Conservation (phyloP, 106 monocot genomes). For the Chionographis japonica region DNA sequence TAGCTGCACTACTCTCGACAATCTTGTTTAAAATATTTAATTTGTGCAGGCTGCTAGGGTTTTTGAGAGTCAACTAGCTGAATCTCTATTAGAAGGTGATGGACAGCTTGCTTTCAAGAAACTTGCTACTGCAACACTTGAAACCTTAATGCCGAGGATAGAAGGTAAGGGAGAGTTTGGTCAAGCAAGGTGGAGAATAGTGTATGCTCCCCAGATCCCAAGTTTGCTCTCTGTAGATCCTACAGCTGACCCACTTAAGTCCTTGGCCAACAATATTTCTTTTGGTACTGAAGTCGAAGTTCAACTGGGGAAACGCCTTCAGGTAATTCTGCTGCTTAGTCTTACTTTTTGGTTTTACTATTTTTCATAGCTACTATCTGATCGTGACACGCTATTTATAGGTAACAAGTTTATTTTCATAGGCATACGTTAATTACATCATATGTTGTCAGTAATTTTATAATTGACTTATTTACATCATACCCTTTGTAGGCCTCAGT, state of each 20-base stretch:
- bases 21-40: not conserved
- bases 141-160: slow-evolving; percentile 95
- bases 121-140: slow-evolving; percentile 93
- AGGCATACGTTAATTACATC: too few species aligned
- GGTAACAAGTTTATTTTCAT: too few species aligned
- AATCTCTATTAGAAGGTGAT: slow-evolving; percentile 89
- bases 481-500: slow-evolving; percentile 67
- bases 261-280: slow-evolving; percentile 92
- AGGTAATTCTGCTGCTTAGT: slow-evolving; percentile 38
- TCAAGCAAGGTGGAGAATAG: slow-evolving; percentile 94
- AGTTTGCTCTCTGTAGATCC: slow-evolving; percentile 93
- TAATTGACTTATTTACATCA: too few species aligned
- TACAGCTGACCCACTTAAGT: slow-evolving; percentile 82
- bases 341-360: not conserved
- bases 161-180: slow-evolving; percentile 98
- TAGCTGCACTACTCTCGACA: too few species aligned
- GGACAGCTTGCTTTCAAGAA: slow-evolving; percentile 98
- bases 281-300: slow-evolving; percentile 97
- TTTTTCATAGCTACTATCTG: not conserved
- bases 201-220: slow-evolving; percentile 97
- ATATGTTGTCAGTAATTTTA: too few species aligned
- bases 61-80: slow-evolving; percentile 91
- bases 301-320: slow-evolving; percentile 95
- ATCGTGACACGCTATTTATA: too few species aligned
- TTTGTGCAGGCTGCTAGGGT: slow-evolving; percentile 85